Conservation (phyloP, 495 filamentous ascomycete species). For the Penicillium lividum region DNA sequence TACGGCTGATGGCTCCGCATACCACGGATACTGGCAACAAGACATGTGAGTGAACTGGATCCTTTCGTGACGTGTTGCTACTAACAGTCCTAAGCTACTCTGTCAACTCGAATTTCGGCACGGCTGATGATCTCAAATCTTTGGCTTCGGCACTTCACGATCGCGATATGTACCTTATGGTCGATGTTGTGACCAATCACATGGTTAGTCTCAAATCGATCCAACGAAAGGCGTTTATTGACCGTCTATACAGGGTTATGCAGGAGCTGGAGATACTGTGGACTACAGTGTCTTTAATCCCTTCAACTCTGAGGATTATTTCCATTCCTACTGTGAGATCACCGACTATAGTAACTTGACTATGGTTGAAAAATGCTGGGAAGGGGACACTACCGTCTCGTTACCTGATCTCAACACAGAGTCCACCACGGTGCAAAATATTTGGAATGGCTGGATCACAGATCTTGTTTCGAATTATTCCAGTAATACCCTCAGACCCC, state of each 20-base stretch:
- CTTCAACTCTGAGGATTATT: conserved; percentile 65
- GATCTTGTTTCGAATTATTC: conserved; percentile 66
- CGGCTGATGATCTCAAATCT: conserved; percentile 61
- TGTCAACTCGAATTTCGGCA: conserved; percentile 67
- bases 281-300: conserved; percentile 64
- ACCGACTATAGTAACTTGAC: conserved; percentile 59
- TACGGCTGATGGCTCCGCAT: conserved; percentile 56
- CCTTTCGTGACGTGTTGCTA: background rate
- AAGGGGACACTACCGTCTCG: conserved; percentile 59
- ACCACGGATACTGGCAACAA: conserved; percentile 78
- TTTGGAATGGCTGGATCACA: conserved; percentile 67
- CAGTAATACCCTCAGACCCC: conserved; percentile 30
- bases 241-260: conserved; percentile 47
- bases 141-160: conserved; percentile 61
- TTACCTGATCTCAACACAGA: conserved; percentile 73
- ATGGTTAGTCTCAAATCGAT: conserved; percentile 44
- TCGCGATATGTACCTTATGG: conserved; percentile 72
- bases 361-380: conserved; percentile 60
- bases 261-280: conserved; percentile 52
- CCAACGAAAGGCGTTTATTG: background rate
- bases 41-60: conserved; percentile 48
- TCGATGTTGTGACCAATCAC: conserved; percentile 79
- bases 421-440: conserved; percentile 51
- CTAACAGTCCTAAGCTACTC: conserved; percentile 38
- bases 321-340: conserved; percentile 67